These are phyloP conservation scores for Rhynchosporium secalis DNA, from an alignment of 2,329 filamentous ascomycete species.

Conservation along the genomic window DNA sequence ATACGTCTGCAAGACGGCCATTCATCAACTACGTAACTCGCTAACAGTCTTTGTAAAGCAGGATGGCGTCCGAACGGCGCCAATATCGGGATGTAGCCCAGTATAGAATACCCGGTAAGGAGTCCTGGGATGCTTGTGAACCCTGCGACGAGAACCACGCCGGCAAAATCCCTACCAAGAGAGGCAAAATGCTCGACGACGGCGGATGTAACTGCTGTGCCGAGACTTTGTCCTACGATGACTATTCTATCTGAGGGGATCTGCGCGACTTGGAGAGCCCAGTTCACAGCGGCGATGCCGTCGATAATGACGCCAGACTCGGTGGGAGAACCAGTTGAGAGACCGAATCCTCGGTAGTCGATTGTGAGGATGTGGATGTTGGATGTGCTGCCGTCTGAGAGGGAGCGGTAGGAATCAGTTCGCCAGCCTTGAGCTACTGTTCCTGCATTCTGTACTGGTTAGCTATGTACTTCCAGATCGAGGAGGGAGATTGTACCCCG, in stretches of 20 bases:
- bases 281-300: constrained; percentile 70
- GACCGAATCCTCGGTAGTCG: constrained; percentile 87
- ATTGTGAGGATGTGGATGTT: constrained; percentile 80
- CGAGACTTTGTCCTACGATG: constrained; percentile 82
- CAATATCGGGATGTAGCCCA: constrained; percentile 77
- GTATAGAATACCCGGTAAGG: constrained; percentile 72
- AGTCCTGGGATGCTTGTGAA: constrained; percentile 76
- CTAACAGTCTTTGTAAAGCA: constrained; percentile 59
- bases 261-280: constrained; percentile 62
- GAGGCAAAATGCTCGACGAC: constrained; percentile 68
- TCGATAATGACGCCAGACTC: constrained; percentile 82
- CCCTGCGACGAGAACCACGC: constrained; percentile 74
- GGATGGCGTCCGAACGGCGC: constrained; percentile 71
- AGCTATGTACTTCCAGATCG: constrained; percentile 13
- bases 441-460: constrained; percentile 68
- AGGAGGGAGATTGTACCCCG: constrained; percentile 50
- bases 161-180: constrained; percentile 68
- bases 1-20: constrained; percentile 76
- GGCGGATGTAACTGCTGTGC: constrained; percentile 78
- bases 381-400: constrained; percentile 68
- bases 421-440: constrained; percentile 79
- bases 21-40: constrained; percentile 68
- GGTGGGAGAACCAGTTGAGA: constrained; percentile 75
- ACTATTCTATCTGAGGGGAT: constrained; percentile 73
- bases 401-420: constrained; percentile 72